Evolutionary conservation across 2,329 filamentous ascomycete species (phyloP).

Genomic region (Aspergillus nomiae): DNA sequence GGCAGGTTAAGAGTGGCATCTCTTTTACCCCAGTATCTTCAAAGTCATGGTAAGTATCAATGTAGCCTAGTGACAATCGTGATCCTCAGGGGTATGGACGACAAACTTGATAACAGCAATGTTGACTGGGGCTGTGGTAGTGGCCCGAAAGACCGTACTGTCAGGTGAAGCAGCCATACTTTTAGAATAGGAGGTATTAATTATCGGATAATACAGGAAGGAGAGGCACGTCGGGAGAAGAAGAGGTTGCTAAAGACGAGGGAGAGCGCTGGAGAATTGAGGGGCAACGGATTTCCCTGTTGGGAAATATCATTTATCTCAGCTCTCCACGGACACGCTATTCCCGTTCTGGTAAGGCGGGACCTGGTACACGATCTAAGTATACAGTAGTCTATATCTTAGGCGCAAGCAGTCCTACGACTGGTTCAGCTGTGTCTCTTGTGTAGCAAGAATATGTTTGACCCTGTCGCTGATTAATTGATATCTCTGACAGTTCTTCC

Average conservation of each 20-base stretch:
- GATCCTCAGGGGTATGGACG: slow-evolving; percentile 17
- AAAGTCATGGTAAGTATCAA: slow-evolving; percentile 10
- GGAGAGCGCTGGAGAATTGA: neutral
- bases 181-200: neutral
- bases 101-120: slow-evolving; percentile 93
- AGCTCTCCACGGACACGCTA: neutral
- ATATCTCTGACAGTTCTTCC: neutral
- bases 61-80: neutral
- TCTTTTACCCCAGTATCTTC: slow-evolving; percentile 92
- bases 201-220: neutral
- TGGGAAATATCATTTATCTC: slow-evolving; percentile 14
- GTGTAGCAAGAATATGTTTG: no score
- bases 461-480: neutral
- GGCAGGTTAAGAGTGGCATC: slow-evolving; percentile 92
- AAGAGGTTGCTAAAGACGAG: neutral
- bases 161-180: slow-evolving; percentile 39
- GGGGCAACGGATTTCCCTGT: slow-evolving; percentile 17
- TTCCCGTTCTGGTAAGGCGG: neutral
- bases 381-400: no score
- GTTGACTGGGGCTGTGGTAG: slow-evolving; percentile 95
- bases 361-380: neutral
- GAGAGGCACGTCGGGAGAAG: neutral
- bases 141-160: slow-evolving; percentile 75
- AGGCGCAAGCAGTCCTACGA: no score
- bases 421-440: no score